Base-by-base conservation (phyloP, 2,329 filamentous ascomycete species). In the Paraconiothyrium sp. region DNA sequence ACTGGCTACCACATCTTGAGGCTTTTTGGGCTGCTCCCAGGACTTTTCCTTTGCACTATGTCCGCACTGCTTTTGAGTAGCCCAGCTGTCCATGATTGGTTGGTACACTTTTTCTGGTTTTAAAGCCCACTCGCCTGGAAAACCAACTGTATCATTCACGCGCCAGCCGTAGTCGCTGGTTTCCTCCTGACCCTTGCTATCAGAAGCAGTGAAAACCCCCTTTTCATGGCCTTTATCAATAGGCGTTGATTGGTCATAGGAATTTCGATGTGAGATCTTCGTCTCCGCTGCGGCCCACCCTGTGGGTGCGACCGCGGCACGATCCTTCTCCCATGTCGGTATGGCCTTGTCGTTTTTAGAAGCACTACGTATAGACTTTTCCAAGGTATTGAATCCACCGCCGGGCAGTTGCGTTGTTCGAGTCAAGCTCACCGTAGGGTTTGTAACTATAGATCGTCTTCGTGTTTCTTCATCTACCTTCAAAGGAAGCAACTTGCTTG, bases 381-480 rank as follows among this genome's bases (percentile, higher is more conserved):
- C 52, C 13, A 55, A 35, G 11, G 52, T 55, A 55, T 39, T 55
- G 35, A 43, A 54, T n/a, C 50, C 50, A 20, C 27, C 16, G 3
- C 35, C 16, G 4, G 13, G 39, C 7, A 41, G n/a, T 6, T 3
- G 39, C 14, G 14, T 16, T n/a, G 39, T 5, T n/a, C 16, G 39
- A 7, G 13, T n/a, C 16, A n/a, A 20, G 39, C 39, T 41, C 39
- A 14, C 35, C 22, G 6, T 7, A 11, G 37, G 41, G 24, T 13
- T n/a, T 24, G 39, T 22, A 7, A 10, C 20, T 7, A 24, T 30
- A 5, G 16, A 27, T 27, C n/a, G 41, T 35, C 39, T 32, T 16
- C 27, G 35, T 14, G n/a, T 27, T 8, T 35, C 27, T 35, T 35
- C 43, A 9, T 46, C 52, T 9, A 24, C 30, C 8, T 56, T 56